A percentile compares a stretch with the other conserved stretches of the same genome.
Evolutionary conservation across 116 monocot species (phyloP).

Genomic region (Zostera marina): DNA sequence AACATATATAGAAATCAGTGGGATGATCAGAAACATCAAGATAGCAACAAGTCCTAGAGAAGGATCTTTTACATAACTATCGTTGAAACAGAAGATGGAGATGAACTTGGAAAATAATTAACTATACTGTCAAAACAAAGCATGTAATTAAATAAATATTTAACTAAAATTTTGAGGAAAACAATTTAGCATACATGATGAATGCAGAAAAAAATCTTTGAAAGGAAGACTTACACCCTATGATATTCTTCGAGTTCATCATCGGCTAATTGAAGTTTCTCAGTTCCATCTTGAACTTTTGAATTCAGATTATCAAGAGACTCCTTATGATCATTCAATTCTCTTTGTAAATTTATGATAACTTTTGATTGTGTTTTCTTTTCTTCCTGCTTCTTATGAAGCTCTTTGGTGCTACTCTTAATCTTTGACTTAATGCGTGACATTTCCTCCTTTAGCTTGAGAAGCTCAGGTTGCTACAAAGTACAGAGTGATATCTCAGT

Average conservation of each 20-base stretch:
- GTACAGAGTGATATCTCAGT: conserved; percentile 11
- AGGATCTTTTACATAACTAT: not conserved
- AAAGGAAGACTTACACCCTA: conserved; percentile 50
- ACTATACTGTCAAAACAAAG: not conserved
- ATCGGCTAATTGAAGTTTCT: conserved; percentile 83
- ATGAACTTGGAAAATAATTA: no score
- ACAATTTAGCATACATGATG: no score
- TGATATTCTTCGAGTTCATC: conserved; percentile 72
- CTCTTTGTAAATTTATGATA: conserved; percentile 48
- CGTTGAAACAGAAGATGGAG: no score
- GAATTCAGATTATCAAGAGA: conserved; percentile 37
- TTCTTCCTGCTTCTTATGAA: conserved; percentile 75
- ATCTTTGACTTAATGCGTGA: conserved; percentile 98
- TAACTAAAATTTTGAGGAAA: not conserved
- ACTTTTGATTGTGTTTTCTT: conserved; percentile 59
- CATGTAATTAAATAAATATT: not conserved
- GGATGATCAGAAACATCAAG: not conserved
- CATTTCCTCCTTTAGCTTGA: conserved; percentile 82
- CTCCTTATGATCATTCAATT: conserved; percentile 47
- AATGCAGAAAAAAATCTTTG: not conserved
- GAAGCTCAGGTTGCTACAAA: conserved; percentile 96
- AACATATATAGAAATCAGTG: not conserved
- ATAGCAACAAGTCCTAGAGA: not conserved
- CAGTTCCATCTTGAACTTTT: conserved; percentile 43
- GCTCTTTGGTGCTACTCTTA: conserved; percentile 91